Base-by-base conservation (phyloP, 1,284 basidiomycete species). In the Papiliotrema terrestris region DNA sequence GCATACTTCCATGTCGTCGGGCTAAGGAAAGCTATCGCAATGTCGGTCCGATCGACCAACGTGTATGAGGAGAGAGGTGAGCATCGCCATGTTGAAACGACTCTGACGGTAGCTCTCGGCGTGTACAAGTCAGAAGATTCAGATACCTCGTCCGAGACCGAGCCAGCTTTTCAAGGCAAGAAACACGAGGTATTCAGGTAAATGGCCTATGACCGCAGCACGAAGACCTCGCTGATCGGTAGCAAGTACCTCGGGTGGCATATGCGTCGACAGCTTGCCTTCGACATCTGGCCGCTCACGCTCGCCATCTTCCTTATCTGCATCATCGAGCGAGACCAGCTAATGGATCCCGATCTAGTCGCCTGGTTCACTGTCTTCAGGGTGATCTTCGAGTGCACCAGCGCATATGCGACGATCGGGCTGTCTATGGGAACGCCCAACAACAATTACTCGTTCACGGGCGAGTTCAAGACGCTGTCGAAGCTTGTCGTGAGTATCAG, bases 181-280 rank as follows among this genome's bases (percentile, higher is more conserved):
- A 49, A 54, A 35, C 52, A 51, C 17, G 68, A 67, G 45, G 60
- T 67, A 8, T 63, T 63, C 52, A 63, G 61, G 63, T 63, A 43
- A 55, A 61, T 13, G 11, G 38, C 38, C 23, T 15, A 17, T 9
- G 19, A 22, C 17, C 15, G 23, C 36, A 17, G 8, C 19, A 29
- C n/a, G 4, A 20, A 29, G 23, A 26, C 3, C 29, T 14, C 15
- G n/a, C 45, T 41, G 52, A 48, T 17, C 19, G 51, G 37, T 17
- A 69, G 67, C 36, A 71, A 71, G 58, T 72, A 72, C 51, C 61
- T 72, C 23, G 49, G 59, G 36, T 67, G 64, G 59, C 70, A 72
- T 45, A 58, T 72, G 44, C 62, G 66, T 2, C 65, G 61, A 20
- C 70, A 72, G 45, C 59, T 72, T 17, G 67, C 66, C 11, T 72